Base-by-base conservation (phyloP, 2,329 filamentous ascomycete genomes). In the Chaetomiaceae sp. region DNA sequence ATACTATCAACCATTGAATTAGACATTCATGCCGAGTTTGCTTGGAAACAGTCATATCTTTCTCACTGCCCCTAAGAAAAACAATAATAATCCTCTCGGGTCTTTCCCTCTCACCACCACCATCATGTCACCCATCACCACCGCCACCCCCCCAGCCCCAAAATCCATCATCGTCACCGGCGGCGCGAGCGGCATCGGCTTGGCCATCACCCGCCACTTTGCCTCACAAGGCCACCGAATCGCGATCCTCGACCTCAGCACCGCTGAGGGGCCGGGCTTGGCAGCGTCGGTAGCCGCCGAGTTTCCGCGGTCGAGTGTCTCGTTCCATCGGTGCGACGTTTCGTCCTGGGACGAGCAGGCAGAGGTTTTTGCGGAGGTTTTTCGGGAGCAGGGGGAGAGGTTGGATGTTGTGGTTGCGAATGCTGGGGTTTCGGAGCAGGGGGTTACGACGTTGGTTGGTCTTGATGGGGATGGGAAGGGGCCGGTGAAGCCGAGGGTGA, bases 361-460 rank as follows among this genome's bases (percentile, higher is more conserved):
- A 0, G 55, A 60, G 2, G 56, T 51, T 0, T 70, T 67, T 48
- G 51, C 55, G 21, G 45, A 57, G n/a, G 59, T 65, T 8, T 60
- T 57, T 42, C 38, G 40, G 2, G 45, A 56, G 13, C 59, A 61
- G 19, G 61, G 62, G 6, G 46, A 48, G 10, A 53, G 50, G 1
- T 58, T 77, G 16, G 73, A 78, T 50, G 56, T 75, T 3, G 73
- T 76, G 6, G 70, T 76, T 60, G 74, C 74, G 21, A 77, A 77
- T 56, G 74, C 75, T 0, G 75, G 74, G 1, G 68, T 78, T 30
- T 71, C 71, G 0, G 71, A 73, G 59, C 65, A 68, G 46, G 71
- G 67, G 2, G 46, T 44, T 3, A 65, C 62, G 34, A 64, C 61
- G 16, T 34, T 67, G 7, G 56, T 62, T 6, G 64, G 64, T n/a